Percentiles rank a stretch among this genome's conserved stretches.
Conservation (phyloP, 2,329 filamentous ascomycete species). For the Drechslerella dactyloides region DNA sequence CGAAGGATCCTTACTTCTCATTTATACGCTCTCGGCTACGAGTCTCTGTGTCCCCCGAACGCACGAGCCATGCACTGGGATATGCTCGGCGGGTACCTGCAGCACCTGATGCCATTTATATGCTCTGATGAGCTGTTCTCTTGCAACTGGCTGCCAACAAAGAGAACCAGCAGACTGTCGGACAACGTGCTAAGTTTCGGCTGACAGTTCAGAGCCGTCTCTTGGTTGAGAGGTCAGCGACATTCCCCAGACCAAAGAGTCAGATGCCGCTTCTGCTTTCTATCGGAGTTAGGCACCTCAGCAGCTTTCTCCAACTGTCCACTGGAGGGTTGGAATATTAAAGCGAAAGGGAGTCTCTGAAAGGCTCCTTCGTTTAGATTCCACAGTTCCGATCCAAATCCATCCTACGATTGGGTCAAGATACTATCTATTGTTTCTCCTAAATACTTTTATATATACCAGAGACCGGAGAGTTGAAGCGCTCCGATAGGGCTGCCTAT, state of each 20-base stretch:
- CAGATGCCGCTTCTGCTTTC: background rate
- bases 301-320: no score
- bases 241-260: background rate
- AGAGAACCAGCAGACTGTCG: conserved; percentile 16
- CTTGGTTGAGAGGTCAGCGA: background rate
- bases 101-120: conserved; percentile 26
- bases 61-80: conserved; percentile 16
- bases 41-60: background rate
- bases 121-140: conserved; percentile 46
- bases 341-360: no score
- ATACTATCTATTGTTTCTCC: background rate
- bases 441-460: background rate
- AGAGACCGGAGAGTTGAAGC: background rate
- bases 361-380: no score
- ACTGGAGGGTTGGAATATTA: no score
- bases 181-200: conserved; percentile 28
- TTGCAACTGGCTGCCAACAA: conserved; percentile 42
- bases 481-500: background rate
- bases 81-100: conserved; percentile 44
- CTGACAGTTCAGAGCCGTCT: conserved; percentile 18
- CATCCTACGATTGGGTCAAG: background rate
- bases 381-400: background rate
- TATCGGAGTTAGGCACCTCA: background rate
- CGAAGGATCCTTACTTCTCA: background rate
- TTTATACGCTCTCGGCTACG: conserved; percentile 1